These are phyloP conservation scores for Cladobotryum protrusum DNA, from an alignment of 2,329 filamentous ascomycete species.

Conservation along the genomic window DNA sequence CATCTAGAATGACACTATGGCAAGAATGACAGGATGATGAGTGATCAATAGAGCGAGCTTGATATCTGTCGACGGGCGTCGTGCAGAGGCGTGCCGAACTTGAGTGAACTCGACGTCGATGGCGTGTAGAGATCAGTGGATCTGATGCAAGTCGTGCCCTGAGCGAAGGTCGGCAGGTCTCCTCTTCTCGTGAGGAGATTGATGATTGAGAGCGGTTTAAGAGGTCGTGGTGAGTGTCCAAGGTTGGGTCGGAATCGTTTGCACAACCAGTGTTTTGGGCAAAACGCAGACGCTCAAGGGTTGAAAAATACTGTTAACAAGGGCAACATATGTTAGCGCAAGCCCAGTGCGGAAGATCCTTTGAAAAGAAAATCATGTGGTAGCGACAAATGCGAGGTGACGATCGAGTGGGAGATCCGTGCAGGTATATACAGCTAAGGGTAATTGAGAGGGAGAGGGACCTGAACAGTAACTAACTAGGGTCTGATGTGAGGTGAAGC, in stretches of 20 bases:
- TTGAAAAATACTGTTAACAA: slow-evolving; percentile 60
- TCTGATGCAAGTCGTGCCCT: slow-evolving; percentile 11
- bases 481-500: background rate
- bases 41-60: background rate
- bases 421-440: slow-evolving; percentile 5
- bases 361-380: slow-evolving; percentile 1
- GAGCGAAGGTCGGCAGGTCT: slow-evolving; percentile 3
- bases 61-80: background rate
- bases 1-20: slow-evolving; percentile 39
- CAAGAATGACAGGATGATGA: slow-evolving; percentile 9
- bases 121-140: background rate
- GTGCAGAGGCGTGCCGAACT: slow-evolving; percentile 14
- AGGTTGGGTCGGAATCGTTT: slow-evolving; percentile 24
- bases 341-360: background rate
- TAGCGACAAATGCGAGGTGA: background rate
- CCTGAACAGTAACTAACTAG: slow-evolving; percentile 3
- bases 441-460: slow-evolving; percentile 1
- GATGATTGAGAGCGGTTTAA: slow-evolving; percentile 19
- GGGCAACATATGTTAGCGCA: slow-evolving; percentile 2
- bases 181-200: slow-evolving; percentile 9
- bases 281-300: slow-evolving; percentile 63
- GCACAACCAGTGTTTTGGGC: slow-evolving; percentile 39
- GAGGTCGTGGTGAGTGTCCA: slow-evolving; percentile 19
- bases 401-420: slow-evolving; percentile 2
- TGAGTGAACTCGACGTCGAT: slow-evolving; percentile 6